Evolutionary conservation across 192 early-diverging fungal genomes (phyloP), one percentile per base, ranked within the genome.

Genomic region (Rhizoclosmatium sp.): DNA sequence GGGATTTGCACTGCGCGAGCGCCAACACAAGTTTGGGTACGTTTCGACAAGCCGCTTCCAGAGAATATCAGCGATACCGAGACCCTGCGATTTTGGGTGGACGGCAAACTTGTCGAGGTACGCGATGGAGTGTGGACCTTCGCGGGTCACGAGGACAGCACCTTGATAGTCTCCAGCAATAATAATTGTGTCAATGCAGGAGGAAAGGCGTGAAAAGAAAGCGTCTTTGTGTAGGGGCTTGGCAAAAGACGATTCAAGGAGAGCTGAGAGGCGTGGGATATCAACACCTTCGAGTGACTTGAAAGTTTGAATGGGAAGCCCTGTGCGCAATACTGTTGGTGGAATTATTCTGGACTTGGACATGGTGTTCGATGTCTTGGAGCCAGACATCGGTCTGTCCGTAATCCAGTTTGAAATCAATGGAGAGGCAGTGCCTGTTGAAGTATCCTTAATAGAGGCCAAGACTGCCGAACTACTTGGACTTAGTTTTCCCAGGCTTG

Each of bases 51-150:
- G 16, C 75, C 90, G 87, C 54, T 92, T 90, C 97, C 97, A 98
- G 60, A 98, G 79, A n/a, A 97, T 96, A 80, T 98, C 97, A 0
- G 96, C 95, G 59, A 96, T 89, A 0, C 97, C 97, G 31, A 94
- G 94, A 9, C 97, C 97, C 84, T 98, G 97, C 65, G 86, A 89
- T 23, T 87, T 87, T 1, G 96, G 97, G 2, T 90, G 86, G 16
- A 97, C 94, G 0, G 94, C 93, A 84, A 97, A 97, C 76, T 98
- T 98, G 87, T 98, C 97, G 31, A 98, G 82, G 72, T 98, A 98
- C 19, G 5, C 21, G 4, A 10, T 48, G 23, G 23, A 60, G 45
- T 47, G 46, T n/a, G 58, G 82, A 75, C 44, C 47, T 40, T 97
- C 96, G 39, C 85, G 72, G 0, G 96, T 97, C 45, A 96, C 91